Evolutionary conservation across 352 stramenopile genomes (phyloP), one percentile per base, ranked within the genome.

Genomic region (Pythium biforme): DNA sequence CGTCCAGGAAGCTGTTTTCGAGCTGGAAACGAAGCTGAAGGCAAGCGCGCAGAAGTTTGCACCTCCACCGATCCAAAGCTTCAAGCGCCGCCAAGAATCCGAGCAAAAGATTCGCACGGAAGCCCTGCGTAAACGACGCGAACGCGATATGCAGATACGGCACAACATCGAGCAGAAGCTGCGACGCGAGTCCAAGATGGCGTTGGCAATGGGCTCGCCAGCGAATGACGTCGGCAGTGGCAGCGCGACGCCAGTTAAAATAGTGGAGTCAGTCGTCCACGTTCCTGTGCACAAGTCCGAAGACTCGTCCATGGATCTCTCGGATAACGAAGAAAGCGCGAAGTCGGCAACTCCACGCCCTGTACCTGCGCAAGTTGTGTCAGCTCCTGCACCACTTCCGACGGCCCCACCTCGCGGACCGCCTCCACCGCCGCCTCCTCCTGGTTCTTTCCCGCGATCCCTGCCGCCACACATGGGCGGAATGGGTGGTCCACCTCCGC

Each of bases 11-110:
- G 70, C 68, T 14, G 79, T 95, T 20, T 92, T 86, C 66, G 64
- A 73, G 40, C 75, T 95, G 10, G 86, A 95, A 55, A 81, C 76
- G 17, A 83, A 81, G 37, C 55, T 81, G 1, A 74, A 79, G 19
- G 71, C 69, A 14, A 65, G 62, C 19, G 59, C 67, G 1, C 81
- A 66, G 37, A 69, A 80, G 34, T 69, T 86, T 15, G 76, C 76
- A 4, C 86, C 86, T 39, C 85, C 85, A n/a, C 79, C 77, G 15
- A 94, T 95, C 62, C 81, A 95, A 48, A 94, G 84, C 56, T 95
- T 94, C 60, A 74, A 86, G 20, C 90, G 92, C 48, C 77, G 85
- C 11, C 75, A 83, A 46, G 68, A 83, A 25, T 91, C 83, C 0
- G 87, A 94, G 64, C 85, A 94, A 37, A 92, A 90, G 51, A 70